These are phyloP conservation scores for Diddensiella caesifluorescens DNA, from an alignment of 805 yeast genomes.

Conservation along the genomic window DNA sequence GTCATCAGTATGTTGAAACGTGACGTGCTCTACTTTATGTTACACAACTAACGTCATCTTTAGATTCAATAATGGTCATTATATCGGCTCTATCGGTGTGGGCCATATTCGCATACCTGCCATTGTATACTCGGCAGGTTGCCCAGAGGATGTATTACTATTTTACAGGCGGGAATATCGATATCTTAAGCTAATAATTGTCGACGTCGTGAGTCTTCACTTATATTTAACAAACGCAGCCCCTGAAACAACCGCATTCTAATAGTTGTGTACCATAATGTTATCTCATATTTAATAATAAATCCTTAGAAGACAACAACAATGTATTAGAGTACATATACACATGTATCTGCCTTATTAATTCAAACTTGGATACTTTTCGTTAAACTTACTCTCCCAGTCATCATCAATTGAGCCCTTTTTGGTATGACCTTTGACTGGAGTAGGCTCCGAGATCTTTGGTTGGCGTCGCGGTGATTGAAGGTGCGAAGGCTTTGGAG, in stretches of 20 bases:
- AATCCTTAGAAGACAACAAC: background rate
- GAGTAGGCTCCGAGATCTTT: no score
- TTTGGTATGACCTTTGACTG: background rate
- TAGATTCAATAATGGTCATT: conserved; percentile 11
- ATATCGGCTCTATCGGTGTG: conserved; percentile 9
- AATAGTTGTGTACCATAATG: background rate
- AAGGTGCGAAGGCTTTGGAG: conserved; percentile 25
- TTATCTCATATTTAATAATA: background rate
- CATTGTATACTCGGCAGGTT: conserved; percentile 2
- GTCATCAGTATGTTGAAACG: conserved; percentile 16
- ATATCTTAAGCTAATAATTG: no score
- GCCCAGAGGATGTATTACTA: conserved; percentile 9
- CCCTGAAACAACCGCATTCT: no score
- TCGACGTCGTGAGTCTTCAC: no score
- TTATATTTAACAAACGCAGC: no score
- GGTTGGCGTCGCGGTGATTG: conserved; percentile 23
- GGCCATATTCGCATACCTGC: conserved; percentile 13
- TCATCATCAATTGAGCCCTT: conserved; percentile 20
- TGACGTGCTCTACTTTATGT: background rate
- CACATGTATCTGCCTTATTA: conserved; percentile 2
- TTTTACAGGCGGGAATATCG: conserved; percentile 8
- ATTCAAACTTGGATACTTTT: conserved; percentile 25
- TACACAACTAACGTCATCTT: background rate
- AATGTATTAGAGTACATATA: background rate
- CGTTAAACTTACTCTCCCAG: conserved; percentile 25